Conservation (phyloP, 139 green algal genomes). For the Chlorokybus atmophyticus region DNA sequence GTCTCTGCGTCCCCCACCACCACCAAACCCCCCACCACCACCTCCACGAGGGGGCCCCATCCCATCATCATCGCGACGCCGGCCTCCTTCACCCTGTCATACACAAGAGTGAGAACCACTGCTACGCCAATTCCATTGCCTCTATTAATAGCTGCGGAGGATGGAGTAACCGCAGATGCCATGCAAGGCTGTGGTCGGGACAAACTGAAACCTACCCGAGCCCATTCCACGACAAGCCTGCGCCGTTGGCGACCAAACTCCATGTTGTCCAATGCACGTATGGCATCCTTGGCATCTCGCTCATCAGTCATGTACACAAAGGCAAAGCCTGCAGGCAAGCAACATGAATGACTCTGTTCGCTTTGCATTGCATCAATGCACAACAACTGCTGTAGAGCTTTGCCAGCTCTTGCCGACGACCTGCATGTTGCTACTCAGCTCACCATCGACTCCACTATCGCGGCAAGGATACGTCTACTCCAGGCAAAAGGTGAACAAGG, state of each 20-base stretch:
- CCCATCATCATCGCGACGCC: constrained; percentile 16
- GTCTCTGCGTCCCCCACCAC: constrained; percentile 1
- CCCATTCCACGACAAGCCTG: constrained; percentile 19
- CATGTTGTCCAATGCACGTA: constrained; percentile 13
- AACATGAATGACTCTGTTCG: too few relatives aligned
- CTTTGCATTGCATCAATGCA: too few relatives aligned
- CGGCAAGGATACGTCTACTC: too few relatives aligned
- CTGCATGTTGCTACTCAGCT: too few relatives aligned
- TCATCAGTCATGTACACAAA: constrained; percentile 35
- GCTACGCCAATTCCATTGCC: background rate
- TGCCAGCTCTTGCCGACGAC: too few relatives aligned
- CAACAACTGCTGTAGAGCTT: too few relatives aligned
- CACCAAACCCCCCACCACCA: too few relatives aligned
- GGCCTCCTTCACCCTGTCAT: constrained; percentile 13
- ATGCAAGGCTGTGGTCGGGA: background rate
- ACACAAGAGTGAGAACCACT: background rate
- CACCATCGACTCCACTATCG: too few relatives aligned
- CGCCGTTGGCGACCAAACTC: constrained; percentile 25
- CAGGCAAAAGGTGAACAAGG: too few relatives aligned
- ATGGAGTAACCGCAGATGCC: background rate
- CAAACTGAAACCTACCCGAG: constrained; percentile 11
- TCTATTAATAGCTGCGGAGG: background rate
- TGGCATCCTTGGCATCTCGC: constrained; percentile 26
- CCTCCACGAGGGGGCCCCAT: too few relatives aligned
- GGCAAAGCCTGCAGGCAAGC: constrained; percentile 20